Base-by-base conservation (phyloP, 177 flowering plant species). In the Vitis hybrid region DNA sequence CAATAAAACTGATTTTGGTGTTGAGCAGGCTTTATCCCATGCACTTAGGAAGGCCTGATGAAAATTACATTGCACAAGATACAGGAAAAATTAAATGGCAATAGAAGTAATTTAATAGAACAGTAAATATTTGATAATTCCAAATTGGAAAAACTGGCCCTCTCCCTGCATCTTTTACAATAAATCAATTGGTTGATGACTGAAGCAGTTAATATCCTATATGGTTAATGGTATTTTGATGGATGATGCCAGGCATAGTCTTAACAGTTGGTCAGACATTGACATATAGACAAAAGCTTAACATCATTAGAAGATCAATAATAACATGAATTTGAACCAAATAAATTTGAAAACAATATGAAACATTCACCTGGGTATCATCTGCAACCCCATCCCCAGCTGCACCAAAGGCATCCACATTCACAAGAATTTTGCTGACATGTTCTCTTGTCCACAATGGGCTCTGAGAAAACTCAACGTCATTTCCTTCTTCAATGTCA, bases 381-480 rank as follows among this genome's bases (percentile, higher is more conserved):
- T 94, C 99, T 55, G 97, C 67, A 72, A 81, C 74, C 61, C 98
- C 99, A 87, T 95, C 95, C 60, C 99, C 99, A 69, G 69, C 90
- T 49, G 99, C 99, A 62, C 94, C 96, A 78, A 91, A 93, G 79
- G 80, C 77, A 78, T 93, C 97, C 52, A 93, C 98, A 81, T 89
- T 93, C 56, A 93, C 89, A 65, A 91, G 79, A 74, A 82, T 81
- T 80, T 87, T 88, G 45, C 72, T 74, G 26, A 84, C 81, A 55
- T 69, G 76, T 64, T 79, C 70, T 65, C 92, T 89, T 58, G 62
- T 69, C 89, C 83, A 87, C 6, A 72, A 77, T 14, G 80, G 79
- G 39, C 60, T 60, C 6, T 77, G 82, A 48, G 66, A 65, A 69
- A 74, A 21, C 34, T 88, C 89, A 52, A 70, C 30, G 45, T 81